phyloP scores from a whole-genome alignment of 345 rosid species.

The Hypericum androsaemum region DNA sequence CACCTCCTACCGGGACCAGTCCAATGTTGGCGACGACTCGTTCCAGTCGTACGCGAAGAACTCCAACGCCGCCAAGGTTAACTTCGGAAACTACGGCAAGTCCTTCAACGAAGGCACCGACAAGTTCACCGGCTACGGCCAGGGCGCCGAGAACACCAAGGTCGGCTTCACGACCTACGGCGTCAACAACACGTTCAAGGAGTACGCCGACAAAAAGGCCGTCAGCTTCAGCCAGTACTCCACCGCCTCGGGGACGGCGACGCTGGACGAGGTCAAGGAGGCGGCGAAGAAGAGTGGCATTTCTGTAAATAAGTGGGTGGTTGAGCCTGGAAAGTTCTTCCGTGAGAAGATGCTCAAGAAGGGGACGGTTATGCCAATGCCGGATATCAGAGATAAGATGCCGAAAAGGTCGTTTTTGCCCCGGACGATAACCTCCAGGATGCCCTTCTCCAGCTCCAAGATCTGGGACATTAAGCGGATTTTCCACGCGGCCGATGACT shows the following conservation, averaged over 20 bases:
- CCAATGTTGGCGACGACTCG: constrained; percentile 53
- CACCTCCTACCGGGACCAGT: constrained; percentile 40
- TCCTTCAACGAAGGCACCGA: constrained; percentile 50
- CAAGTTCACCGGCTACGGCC: constrained; percentile 45
- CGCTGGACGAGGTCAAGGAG: background rate
- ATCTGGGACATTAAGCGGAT: constrained; percentile 21
- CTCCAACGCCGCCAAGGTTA: constrained; percentile 31
- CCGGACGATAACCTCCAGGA: constrained; percentile 43
- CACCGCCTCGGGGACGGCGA: constrained; percentile 14
- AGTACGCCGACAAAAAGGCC: constrained; percentile 31
- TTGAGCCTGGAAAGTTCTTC: constrained; percentile 74
- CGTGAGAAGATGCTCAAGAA: constrained; percentile 52
- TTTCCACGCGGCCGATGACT: constrained; percentile 54
- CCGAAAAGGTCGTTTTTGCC: constrained; percentile 87
- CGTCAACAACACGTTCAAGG: constrained; percentile 42
- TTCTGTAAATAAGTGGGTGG: constrained; percentile 51
- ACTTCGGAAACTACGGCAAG: constrained; percentile 47
- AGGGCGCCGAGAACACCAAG: constrained; percentile 23
- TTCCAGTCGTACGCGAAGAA: constrained; percentile 58
- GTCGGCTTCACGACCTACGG: constrained; percentile 46
- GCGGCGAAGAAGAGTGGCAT: constrained; percentile 22
- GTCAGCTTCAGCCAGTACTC: constrained; percentile 40
- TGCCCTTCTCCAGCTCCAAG: constrained; percentile 48
- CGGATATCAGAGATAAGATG: constrained; percentile 82
- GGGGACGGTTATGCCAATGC: constrained; percentile 69